Evolutionary conservation across 139 green algal species (phyloP).

Genomic region (Chlorella vulgaris): DNA sequence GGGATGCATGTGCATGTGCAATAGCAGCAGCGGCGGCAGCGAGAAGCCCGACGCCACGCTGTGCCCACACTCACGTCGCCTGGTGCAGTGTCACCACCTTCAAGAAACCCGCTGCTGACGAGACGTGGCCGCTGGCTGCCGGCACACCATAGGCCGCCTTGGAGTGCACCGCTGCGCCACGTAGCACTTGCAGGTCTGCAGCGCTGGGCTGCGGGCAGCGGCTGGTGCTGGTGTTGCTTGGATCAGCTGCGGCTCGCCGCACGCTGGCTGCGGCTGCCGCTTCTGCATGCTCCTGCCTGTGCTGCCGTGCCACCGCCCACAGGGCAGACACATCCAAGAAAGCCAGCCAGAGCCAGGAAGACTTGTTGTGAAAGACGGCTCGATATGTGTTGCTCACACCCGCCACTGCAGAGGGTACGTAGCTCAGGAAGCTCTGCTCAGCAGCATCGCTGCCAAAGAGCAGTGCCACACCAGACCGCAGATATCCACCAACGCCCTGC

Average conservation of each 20-base stretch:
- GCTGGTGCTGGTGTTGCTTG: background rate
- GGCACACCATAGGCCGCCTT: slow-evolving; percentile 20
- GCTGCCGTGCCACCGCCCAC: background rate
- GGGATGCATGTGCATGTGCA: background rate
- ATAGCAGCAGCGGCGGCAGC: background rate
- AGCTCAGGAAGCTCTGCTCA: background rate
- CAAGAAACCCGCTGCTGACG: background rate
- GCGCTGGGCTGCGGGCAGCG: background rate
- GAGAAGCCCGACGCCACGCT: background rate
- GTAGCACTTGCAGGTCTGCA: slow-evolving; percentile 8
- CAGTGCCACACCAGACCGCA: slow-evolving; percentile 1
- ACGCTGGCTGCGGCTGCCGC: slow-evolving; percentile 13
- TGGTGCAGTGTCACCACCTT: slow-evolving; percentile 6
- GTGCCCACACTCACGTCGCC: background rate
- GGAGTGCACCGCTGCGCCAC: background rate
- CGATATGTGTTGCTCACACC: background rate
- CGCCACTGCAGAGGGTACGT: background rate
- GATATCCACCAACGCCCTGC: slow-evolving; percentile 4
- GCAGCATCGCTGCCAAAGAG: background rate
- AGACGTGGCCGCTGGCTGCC: background rate
- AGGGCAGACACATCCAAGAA: slow-evolving; percentile 7
- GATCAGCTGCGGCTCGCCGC: slow-evolving; percentile 13
- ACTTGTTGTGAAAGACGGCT: slow-evolving; percentile 4
- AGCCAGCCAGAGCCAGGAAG: background rate
- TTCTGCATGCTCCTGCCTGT: slow-evolving; percentile 3